phyloP scores from a whole-genome alignment of 805 yeast species.

The Saccharomyces jurei region DNA sequence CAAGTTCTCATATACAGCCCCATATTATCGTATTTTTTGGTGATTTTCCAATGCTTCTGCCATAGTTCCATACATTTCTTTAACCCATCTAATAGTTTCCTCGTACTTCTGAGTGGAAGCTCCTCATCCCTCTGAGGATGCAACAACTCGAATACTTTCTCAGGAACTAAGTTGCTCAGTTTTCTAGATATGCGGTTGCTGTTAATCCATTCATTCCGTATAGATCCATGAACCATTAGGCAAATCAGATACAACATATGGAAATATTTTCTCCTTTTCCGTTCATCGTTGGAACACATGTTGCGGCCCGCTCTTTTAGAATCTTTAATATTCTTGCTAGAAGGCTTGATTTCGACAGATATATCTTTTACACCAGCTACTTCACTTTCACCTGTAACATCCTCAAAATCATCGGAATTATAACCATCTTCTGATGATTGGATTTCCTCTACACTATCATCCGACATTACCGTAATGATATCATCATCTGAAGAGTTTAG shows the following conservation, averaged over 20 bases:
- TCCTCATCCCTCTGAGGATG: conserved; percentile 37
- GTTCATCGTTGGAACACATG: conserved; percentile 47
- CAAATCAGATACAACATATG: conserved; percentile 54
- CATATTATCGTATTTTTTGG: conserved; percentile 26
- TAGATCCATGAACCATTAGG: conserved; percentile 58
- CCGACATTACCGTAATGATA: conserved; percentile 1
- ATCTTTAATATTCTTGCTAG: conserved; percentile 8
- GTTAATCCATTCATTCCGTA: conserved; percentile 71
- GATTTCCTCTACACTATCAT: neutral
- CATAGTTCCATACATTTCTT: conserved; percentile 58
- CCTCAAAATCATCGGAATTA: conserved; percentile 23
- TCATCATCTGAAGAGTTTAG: neutral
- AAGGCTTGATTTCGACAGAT: conserved; percentile 20
- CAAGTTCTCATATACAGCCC: conserved; percentile 40
- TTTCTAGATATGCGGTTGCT: conserved; percentile 34
- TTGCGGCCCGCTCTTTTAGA: conserved; percentile 21
- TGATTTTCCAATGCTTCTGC: conserved; percentile 45
- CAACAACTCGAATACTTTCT: conserved; percentile 38
- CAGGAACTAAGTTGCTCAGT: conserved; percentile 43
- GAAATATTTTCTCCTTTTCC: conserved; percentile 40
- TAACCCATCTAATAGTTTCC: conserved; percentile 72
- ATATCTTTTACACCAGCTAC: conserved; percentile 19
- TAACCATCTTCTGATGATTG: conserved; percentile 10
- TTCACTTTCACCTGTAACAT: conserved; percentile 8
- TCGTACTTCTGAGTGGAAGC: conserved; percentile 38